Evolutionary conservation across 441 rosid genomes (phyloP), one percentile per base, ranked within the genome.

Genomic region (Monsonia emarginata): DNA sequence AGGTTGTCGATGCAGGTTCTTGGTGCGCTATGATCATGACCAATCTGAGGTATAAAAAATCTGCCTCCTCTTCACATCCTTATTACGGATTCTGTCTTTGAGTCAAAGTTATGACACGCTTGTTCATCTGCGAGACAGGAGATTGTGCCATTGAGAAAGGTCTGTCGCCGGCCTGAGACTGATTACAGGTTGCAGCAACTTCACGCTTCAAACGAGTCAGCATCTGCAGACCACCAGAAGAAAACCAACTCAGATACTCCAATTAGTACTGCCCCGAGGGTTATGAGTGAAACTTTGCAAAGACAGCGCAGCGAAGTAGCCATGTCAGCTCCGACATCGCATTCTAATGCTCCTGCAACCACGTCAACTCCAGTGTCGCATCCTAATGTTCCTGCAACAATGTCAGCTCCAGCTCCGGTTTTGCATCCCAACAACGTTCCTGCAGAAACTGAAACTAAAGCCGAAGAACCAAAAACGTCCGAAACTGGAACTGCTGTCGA

Each of bases 1-100:
- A 82, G 99, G 99, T 71, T 95, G 99, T 74, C 96, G 97, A 10
- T 95, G 99, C 80, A 83, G 99, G 74, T 91, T 91, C 79, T 79
- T 91, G 77, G 99, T 95, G 76, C 97, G 97, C 61, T 95, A 95
- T 73, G 91, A 85, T 80, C 99, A 95, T 68, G 98, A 95, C 77
- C 95, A 84, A 27, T 82, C 97, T 19, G 98, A 95, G 99, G 99
- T 91, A 81, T 59, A 70, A 69, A 21, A 70, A 69, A 21, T 14
- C 40, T 60, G 38, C 13, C 18, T 31, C 13, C 18, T 31, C 18
- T 60, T 30, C n/a, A 4, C 30, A 14, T 60, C n/a, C 25, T 16
- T 30, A 11, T 60, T 7, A 16, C 3, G 24, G 8, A 1, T 50
- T n/a, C 19, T 50, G 10, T 36, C 8, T 36, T 10, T 36, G 44